Conservation (phyloP, 306 rosid species). For the Quercus gilva region DNA sequence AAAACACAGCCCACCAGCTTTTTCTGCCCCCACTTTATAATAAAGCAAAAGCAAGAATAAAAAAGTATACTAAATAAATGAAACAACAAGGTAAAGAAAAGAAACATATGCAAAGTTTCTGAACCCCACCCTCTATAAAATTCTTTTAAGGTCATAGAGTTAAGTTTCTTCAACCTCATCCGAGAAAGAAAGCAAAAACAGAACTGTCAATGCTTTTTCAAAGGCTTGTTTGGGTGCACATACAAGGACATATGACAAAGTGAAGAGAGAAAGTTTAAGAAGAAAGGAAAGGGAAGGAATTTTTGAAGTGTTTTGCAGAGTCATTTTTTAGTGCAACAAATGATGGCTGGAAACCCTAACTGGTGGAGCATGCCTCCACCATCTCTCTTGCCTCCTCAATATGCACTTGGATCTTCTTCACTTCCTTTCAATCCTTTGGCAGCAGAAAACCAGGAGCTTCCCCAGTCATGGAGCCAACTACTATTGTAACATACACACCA, state of each 20-base stretch:
- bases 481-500: constrained; percentile 39
- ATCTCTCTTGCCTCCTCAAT: constrained; percentile 62
- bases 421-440: constrained; percentile 44
- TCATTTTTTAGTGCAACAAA: constrained; percentile 34
- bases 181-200: constrained; percentile 44
- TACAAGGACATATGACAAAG: constrained; percentile 51
- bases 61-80: constrained; percentile 49
- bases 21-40: constrained; percentile 58
- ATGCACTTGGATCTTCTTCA: constrained; percentile 60
- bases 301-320: constrained; percentile 16
- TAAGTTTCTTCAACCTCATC: constrained; percentile 46
- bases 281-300: constrained; percentile 9
- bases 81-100: constrained; percentile 34
- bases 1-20: constrained; percentile 54
- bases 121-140: constrained; percentile 52
- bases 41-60: constrained; percentile 55
- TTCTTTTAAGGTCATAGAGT: constrained; percentile 37
- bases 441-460: constrained; percentile 43
- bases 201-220: constrained; percentile 48
- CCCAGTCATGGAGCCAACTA: constrained; percentile 67
- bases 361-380: constrained; percentile 90
- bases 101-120: constrained; percentile 52
- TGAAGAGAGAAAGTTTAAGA: constrained; percentile 35
- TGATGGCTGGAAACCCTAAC: constrained; percentile 95
- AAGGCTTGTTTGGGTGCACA: constrained; percentile 57